Evolutionary conservation across 2,329 filamentous ascomycete species (phyloP).

Genomic region (Leptographium wingfieldii): DNA sequence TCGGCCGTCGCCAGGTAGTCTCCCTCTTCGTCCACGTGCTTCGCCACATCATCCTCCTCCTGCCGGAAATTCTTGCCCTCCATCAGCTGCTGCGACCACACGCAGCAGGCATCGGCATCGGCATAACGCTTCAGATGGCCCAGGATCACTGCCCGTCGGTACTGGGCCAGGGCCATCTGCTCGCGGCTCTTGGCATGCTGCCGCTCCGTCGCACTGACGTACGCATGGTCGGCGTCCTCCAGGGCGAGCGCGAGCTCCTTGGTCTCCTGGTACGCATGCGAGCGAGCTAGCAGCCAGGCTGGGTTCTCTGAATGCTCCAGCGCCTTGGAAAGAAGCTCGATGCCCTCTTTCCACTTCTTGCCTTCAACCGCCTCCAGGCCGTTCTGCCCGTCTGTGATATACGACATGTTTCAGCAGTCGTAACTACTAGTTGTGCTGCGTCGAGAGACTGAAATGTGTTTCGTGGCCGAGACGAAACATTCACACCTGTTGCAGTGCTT

Average conservation of each 20-base stretch:
- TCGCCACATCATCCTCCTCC: slow-evolving; percentile 24
- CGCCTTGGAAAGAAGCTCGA: slow-evolving; percentile 55
- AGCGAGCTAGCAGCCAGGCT: slow-evolving; percentile 69
- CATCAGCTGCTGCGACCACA: slow-evolving; percentile 36
- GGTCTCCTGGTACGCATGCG: slow-evolving; percentile 61
- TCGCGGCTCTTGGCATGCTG: slow-evolving; percentile 47
- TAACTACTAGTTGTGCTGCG: neutral
- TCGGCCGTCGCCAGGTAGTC: slow-evolving; percentile 30
- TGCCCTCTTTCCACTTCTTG: slow-evolving; percentile 53
- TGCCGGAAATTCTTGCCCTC: slow-evolving; percentile 23
- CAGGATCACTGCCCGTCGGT: slow-evolving; percentile 64
- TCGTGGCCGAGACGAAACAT: neutral
- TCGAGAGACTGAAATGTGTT: neutral
- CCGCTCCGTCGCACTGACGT: slow-evolving; percentile 49
- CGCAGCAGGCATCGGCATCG: slow-evolving; percentile 61
- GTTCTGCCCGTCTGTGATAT: slow-evolving; percentile 35
- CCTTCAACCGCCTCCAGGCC: slow-evolving; percentile 54
- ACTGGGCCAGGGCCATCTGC: slow-evolving; percentile 67
- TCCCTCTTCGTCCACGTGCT: slow-evolving; percentile 30
- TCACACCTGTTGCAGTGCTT: neutral
- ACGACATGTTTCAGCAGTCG: slow-evolving; percentile 30
- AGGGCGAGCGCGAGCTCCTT: slow-evolving; percentile 51
- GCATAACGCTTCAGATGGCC: slow-evolving; percentile 59
- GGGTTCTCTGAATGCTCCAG: slow-evolving; percentile 55
- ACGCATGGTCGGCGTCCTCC: slow-evolving; percentile 54